Conservation (phyloP, 2,329 filamentous ascomycete species). For the Colletotrichum tropicale region DNA sequence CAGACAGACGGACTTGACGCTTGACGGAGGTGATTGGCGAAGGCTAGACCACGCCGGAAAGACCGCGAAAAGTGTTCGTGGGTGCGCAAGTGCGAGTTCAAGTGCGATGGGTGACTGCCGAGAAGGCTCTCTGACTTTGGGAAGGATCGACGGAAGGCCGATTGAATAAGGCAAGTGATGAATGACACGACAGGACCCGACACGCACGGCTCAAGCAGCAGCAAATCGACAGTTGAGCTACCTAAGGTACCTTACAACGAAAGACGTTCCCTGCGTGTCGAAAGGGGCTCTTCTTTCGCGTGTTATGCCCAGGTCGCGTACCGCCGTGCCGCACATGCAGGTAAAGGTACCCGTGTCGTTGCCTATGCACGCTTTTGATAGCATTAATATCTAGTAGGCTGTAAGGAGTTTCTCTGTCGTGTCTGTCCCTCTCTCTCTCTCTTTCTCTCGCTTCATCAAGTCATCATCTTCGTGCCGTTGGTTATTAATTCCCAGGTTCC, state of each 20-base stretch:
- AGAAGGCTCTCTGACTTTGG: neutral
- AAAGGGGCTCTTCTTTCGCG: neutral
- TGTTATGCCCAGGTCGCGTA: neutral
- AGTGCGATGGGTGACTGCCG: neutral
- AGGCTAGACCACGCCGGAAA: neutral
- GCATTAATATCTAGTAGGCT: neutral
- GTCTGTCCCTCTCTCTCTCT: neutral
- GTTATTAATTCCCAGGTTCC: neutral
- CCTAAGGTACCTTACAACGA: neutral
- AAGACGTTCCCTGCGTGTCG: neutral
- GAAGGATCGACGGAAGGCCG: neutral
- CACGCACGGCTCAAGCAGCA: neutral
- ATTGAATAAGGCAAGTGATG: neutral
- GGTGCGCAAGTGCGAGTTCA: neutral
- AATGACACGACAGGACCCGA: neutral
- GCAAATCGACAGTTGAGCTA: neutral
- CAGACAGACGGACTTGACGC: neutral
- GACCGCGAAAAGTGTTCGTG: neutral
- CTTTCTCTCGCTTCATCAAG: slow-evolving; percentile 5
- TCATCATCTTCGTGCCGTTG: neutral
- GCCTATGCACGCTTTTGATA: neutral
- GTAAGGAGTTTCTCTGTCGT: neutral
- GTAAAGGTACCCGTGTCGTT: neutral
- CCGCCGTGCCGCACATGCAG: neutral
- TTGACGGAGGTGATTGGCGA: neutral